These are phyloP conservation scores for Stephanodiscus triporus DNA, from an alignment of 108 stramenopile genomes.

Conservation along the genomic window DNA sequence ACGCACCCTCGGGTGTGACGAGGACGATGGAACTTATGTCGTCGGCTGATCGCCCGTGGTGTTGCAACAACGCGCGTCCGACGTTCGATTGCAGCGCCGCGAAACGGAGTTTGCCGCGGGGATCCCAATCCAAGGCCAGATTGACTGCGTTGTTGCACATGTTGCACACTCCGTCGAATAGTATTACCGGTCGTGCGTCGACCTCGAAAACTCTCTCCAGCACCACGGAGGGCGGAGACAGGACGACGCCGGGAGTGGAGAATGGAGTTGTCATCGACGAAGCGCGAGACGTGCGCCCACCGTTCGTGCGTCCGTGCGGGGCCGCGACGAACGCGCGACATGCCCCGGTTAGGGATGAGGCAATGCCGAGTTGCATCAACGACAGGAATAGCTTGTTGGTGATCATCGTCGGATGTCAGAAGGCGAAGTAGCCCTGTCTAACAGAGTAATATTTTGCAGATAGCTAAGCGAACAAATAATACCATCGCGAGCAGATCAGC, in stretches of 20 bases:
- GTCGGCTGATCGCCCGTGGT: constrained; percentile 63
- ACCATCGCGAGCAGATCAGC: too few relatives aligned
- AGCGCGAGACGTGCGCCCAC: not conserved
- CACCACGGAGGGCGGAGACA: constrained; percentile 30
- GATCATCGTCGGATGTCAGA: too few relatives aligned
- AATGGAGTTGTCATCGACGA: not conserved
- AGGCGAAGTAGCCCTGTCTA: too few relatives aligned
- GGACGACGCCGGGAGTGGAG: not conserved
- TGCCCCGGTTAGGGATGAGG: not conserved
- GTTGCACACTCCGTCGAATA: constrained; percentile 83
- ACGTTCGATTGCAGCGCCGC: constrained; percentile 76
- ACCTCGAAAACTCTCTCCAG: constrained; percentile 52
- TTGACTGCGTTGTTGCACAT: constrained; percentile 78
- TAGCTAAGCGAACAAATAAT: too few relatives aligned
- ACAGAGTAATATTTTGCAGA: too few relatives aligned
- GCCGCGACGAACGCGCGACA: constrained; percentile 4
- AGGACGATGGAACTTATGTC: constrained; percentile 82
- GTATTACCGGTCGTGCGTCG: constrained; percentile 68
- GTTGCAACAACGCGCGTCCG: constrained; percentile 60
- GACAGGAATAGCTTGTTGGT: constrained; percentile 1
- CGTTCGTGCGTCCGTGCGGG: not conserved
- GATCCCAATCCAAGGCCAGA: constrained; percentile 72
- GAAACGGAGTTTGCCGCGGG: constrained; percentile 66
- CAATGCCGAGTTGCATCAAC: not conserved
- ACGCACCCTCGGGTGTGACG: constrained; percentile 62